Evolutionary conservation across 1,284 basidiomycete species (phyloP), one percentile per base, ranked within the genome.

Genomic region (Cryptococcus sp.): DNA sequence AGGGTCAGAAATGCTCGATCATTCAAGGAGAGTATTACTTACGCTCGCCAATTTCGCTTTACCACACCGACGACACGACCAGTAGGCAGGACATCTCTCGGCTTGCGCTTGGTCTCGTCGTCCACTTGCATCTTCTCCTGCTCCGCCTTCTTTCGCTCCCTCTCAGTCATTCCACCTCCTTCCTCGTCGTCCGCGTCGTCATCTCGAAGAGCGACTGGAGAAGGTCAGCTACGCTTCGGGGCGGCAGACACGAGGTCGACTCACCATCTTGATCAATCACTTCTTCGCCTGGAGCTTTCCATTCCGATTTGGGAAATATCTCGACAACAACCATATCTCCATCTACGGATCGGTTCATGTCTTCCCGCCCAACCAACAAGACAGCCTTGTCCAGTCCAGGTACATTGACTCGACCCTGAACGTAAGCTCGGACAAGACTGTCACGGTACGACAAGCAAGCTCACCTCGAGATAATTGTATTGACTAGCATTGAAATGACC

Each of bases 401-500:
- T 0, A 86, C 84, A 4, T 81, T 78, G 16, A 97, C 92, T 39
- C 79, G 87, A 2, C 90, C 94, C 83, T 90, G 18, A 24, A 34
- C 5, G 14, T 23, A 31, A 45, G 45, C 25, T 14, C 10, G 11
- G 21, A 35, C 34, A 10, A n/a, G n/a, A n/a, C n/a, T 10, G 22
- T 16, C 23, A 43, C 3, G 25, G 21, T n/a, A 11, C n/a, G n/a
- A n/a, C n/a, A 47, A n/a, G 3, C 9, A 21, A 47, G 58, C 76
- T 44, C 44, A 85, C 86, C 78, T 97, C 92, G 6, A 97, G 78
- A 65, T 94, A 98, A 70, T 98, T 98, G 77, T 90, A 98, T 53
- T 85, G 83, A 62, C 89, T 97, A 4, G 93, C 89, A 64, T 89
- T 93, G 76, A 97, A 99, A 68, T 92, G 85, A 0, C 95, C 95